A percentile compares a stretch with the other conserved stretches of the same genome.
Evolutionary conservation across 805 yeast species (phyloP).

Genomic region (Candida sithepensis): DNA sequence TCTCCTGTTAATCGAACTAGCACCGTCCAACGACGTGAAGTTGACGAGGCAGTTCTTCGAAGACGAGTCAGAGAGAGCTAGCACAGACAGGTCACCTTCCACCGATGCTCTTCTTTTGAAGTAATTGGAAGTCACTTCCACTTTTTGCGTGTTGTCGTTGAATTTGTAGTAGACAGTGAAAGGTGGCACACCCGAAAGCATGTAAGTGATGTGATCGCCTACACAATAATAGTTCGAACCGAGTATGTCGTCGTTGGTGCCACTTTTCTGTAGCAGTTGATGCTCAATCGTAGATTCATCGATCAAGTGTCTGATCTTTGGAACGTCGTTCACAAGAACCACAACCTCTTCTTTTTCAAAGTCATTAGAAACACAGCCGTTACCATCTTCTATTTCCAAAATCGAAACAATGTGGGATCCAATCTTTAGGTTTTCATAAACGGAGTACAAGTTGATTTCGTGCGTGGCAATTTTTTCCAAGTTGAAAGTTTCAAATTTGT

Average conservation of each 20-base stretch:
- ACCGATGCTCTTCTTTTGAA: conserved; percentile 72
- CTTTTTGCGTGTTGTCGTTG: conserved; percentile 55
- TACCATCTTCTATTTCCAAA: conserved; percentile 56
- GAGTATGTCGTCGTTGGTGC: background rate
- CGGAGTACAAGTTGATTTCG: conserved; percentile 35
- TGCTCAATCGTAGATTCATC: conserved; percentile 33
- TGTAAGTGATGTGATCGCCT: conserved; percentile 82
- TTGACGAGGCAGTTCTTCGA: conserved; percentile 69
- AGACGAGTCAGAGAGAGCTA: conserved; percentile 68
- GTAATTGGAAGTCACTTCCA: conserved; percentile 37
- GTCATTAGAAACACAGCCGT: conserved; percentile 59
- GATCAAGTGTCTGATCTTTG: conserved; percentile 49
- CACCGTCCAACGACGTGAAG: conserved; percentile 36
- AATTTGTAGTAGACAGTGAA: conserved; percentile 73
- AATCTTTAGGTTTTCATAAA: conserved; percentile 52
- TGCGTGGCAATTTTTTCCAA: conserved; percentile 40
- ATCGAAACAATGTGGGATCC: conserved; percentile 69
- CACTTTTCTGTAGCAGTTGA: conserved; percentile 5
- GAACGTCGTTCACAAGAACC: conserved; percentile 74
- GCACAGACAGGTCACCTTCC: conserved; percentile 71
- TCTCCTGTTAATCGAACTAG: conserved; percentile 23
- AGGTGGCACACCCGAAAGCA: conserved; percentile 76
- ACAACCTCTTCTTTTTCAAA: conserved; percentile 32
- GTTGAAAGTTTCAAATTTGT: conserved; percentile 44
- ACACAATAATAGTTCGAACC: conserved; percentile 64